Evolutionary conservation across 352 stramenopile species (phyloP).

Genomic region (Pythium grandisporangium): DNA sequence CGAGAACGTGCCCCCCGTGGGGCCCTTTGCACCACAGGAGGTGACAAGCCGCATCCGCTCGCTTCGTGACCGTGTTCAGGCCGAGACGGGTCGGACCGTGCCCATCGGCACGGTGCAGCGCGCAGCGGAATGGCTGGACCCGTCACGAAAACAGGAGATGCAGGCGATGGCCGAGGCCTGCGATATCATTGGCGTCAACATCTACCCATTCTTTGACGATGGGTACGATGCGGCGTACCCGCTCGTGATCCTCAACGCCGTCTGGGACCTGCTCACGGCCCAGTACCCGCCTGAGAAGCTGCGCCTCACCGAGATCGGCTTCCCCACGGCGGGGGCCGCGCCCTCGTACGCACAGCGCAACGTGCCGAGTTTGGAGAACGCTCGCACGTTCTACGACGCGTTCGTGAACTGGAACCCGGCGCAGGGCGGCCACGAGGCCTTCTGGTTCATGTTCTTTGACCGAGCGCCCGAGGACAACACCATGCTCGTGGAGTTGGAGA

Average conservation of each 20-base stretch:
- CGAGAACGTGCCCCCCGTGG: constrained; percentile 52
- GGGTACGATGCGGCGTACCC: constrained; percentile 38
- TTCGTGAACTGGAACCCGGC: constrained; percentile 52
- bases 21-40: constrained; percentile 25
- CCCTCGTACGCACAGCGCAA: constrained; percentile 25
- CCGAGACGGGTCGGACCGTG: constrained; percentile 21
- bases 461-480: constrained; percentile 35
- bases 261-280: constrained; percentile 45
- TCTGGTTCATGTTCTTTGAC: constrained; percentile 83
- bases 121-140: constrained; percentile 45
- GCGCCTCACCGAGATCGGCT: constrained; percentile 59
- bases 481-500: constrained; percentile 41
- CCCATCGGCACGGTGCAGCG: constrained; percentile 69
- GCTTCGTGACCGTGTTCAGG: constrained; percentile 19
- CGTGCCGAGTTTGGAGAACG: constrained; percentile 36
- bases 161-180: constrained; percentile 27
- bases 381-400: constrained; percentile 44
- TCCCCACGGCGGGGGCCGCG: constrained; percentile 29
- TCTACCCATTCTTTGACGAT: constrained; percentile 68
- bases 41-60: constrained; percentile 23
- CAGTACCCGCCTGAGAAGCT: constrained; percentile 42
- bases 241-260: constrained; percentile 34
- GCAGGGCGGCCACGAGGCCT: constrained; percentile 31
- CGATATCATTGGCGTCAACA: constrained; percentile 77
- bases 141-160: constrained; percentile 21